Evolutionary conservation across 2,329 filamentous ascomycete genomes (phyloP).

Genomic region (Beauveria sp.): DNA sequence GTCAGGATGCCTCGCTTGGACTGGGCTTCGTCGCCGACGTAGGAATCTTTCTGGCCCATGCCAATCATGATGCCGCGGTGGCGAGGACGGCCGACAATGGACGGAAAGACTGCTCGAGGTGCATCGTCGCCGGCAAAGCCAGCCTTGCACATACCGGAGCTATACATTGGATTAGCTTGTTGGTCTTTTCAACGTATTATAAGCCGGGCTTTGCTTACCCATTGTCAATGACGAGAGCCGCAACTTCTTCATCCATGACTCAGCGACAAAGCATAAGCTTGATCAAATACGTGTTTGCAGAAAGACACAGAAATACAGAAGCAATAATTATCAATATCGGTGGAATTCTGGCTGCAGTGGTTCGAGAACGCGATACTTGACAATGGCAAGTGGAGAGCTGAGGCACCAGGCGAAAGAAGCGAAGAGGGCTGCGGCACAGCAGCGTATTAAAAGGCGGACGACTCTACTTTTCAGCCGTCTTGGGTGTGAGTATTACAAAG

Average conservation of each 20-base stretch:
- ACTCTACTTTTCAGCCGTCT: not conserved
- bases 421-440: not conserved
- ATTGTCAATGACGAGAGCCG: slow-evolving; percentile 99
- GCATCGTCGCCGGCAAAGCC: slow-evolving; percentile 99
- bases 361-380: not conserved
- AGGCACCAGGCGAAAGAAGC: not conserved
- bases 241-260: slow-evolving; percentile 68
- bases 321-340: not conserved
- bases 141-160: slow-evolving; percentile 99
- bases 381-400: not conserved
- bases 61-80: slow-evolving; percentile 99
- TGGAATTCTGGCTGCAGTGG: not conserved
- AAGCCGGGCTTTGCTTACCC: slow-evolving; percentile 44
- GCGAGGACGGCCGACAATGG: slow-evolving; percentile 98
- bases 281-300: not conserved
- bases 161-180: slow-evolving; percentile 32
- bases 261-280: not conserved
- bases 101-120: slow-evolving; percentile 97
- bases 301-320: too few species aligned
- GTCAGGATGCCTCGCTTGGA: slow-evolving; percentile 99
- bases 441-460: not conserved
- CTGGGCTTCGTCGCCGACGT: slow-evolving; percentile 99
- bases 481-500: not conserved
- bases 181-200: not conserved
- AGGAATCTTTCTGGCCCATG: slow-evolving; percentile 99